Percentiles rank a stretch among this genome's conserved stretches.
Evolutionary conservation across 805 yeast species (phyloP).

Genomic region (Torulaspora gathmanii): DNA sequence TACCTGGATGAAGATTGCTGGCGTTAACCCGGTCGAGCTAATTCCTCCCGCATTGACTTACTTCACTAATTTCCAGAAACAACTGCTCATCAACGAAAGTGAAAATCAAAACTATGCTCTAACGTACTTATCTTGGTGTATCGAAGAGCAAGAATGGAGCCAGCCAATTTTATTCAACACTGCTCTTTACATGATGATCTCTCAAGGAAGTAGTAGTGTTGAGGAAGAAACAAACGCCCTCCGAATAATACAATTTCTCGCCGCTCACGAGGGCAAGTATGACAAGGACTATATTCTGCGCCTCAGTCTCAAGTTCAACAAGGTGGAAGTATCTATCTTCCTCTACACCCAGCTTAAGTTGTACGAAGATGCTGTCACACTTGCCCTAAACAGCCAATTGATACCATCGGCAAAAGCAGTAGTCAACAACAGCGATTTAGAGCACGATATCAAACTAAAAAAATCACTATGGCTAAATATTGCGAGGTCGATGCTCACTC

Average conservation of each 20-base stretch:
- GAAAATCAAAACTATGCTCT: slow-evolving; percentile 56
- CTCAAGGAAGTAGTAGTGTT: slow-evolving; percentile 26
- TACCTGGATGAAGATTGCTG: slow-evolving; percentile 60
- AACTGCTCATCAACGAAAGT: background rate
- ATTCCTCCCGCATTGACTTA: slow-evolving; percentile 74
- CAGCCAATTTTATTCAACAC: slow-evolving; percentile 62
- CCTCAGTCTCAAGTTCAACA: slow-evolving; percentile 57
- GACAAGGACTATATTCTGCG: slow-evolving; percentile 75
- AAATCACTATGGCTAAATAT: slow-evolving; percentile 73
- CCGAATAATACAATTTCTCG: slow-evolving; percentile 48
- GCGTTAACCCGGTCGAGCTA: slow-evolving; percentile 56
- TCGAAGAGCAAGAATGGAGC: slow-evolving; percentile 42
- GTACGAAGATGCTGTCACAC: slow-evolving; percentile 72
- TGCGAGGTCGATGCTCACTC: slow-evolving; percentile 34
- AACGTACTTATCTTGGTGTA: slow-evolving; percentile 54
- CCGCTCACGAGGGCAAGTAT: slow-evolving; percentile 36
- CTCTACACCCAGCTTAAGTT: slow-evolving; percentile 64
- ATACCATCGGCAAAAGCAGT: slow-evolving; percentile 27
- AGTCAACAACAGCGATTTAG: slow-evolving; percentile 35
- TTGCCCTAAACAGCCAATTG: slow-evolving; percentile 61
- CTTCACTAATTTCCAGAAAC: slow-evolving; percentile 43
- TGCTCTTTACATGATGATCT: slow-evolving; percentile 60
- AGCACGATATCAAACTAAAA: slow-evolving; percentile 42
- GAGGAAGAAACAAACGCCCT: slow-evolving; percentile 40
- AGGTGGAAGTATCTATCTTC: slow-evolving; percentile 61